These are phyloP conservation scores for Scenedesmus sp. DNA, from an alignment of 163 green algal species.

Conservation along the genomic window DNA sequence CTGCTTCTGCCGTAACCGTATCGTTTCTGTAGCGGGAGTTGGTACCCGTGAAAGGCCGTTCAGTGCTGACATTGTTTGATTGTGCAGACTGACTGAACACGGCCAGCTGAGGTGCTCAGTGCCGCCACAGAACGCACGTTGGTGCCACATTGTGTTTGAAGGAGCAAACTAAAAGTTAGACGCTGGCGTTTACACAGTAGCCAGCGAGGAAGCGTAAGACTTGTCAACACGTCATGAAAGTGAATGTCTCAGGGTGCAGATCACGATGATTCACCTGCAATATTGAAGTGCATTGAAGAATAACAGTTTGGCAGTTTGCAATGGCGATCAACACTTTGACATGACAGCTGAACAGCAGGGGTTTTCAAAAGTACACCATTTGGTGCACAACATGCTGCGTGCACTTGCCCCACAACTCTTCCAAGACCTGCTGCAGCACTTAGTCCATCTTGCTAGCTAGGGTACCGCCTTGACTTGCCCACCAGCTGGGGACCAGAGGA, in stretches of 20 bases:
- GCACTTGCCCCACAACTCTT: background rate
- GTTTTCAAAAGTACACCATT: too few relatives aligned
- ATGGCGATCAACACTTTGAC: too few relatives aligned
- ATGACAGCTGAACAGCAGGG: too few relatives aligned
- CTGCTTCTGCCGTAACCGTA: too few relatives aligned
- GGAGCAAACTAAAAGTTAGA: background rate
- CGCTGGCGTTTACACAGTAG: background rate
- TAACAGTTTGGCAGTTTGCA: too few relatives aligned
- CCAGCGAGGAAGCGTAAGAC: background rate
- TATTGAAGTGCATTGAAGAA: too few relatives aligned
- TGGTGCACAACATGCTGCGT: background rate
- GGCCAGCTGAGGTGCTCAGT: background rate
- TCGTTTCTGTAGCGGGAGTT: too few relatives aligned
- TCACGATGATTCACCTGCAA: too few relatives aligned
- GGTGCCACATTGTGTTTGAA: background rate
- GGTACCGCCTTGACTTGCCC: background rate
- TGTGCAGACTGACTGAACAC: background rate
- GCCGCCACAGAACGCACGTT: background rate
- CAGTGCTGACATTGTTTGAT: background rate
- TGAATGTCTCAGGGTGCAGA: too few relatives aligned
- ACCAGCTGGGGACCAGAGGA: background rate
- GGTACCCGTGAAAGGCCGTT: background rate
- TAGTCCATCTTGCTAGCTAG: background rate
- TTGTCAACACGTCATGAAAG: too few relatives aligned
- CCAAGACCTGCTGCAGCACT: background rate